A percentile compares a stretch with the other conserved stretches of the same genome.
These are phyloP conservation scores for Sugiyamaella marilandica DNA, from an alignment of 805 yeast genomes.

Conservation along the genomic window DNA sequence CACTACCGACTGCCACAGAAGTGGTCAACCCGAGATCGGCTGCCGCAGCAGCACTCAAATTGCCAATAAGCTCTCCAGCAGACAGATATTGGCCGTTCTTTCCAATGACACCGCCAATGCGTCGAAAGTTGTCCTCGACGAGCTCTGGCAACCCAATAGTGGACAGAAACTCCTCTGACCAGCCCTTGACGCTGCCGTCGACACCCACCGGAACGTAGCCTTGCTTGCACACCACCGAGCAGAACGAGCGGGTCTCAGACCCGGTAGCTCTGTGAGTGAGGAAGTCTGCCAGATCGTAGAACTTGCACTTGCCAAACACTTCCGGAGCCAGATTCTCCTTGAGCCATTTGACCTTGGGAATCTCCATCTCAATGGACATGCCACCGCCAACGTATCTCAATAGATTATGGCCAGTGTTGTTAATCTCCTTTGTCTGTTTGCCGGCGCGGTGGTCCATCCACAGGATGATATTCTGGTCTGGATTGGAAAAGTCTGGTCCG, in stretches of 20 bases:
- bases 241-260: constrained; percentile 77
- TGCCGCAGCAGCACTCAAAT: constrained; percentile 62
- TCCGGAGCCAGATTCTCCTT: constrained; percentile 72
- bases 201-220: constrained; percentile 92
- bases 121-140: constrained; percentile 65
- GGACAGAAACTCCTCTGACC: constrained; percentile 77
- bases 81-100: constrained; percentile 66
- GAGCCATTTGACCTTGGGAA: constrained; percentile 96
- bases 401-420: constrained; percentile 71
- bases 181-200: constrained; percentile 78
- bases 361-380: constrained; percentile 98
- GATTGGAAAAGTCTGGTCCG: constrained; percentile 80
- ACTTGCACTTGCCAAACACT: constrained; percentile 57
- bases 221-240: constrained; percentile 93
- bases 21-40: constrained; percentile 77
- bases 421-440: constrained; percentile 72
- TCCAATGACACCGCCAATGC: constrained; percentile 79
- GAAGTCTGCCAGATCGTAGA: constrained; percentile 89
- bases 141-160: constrained; percentile 71
- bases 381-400: constrained; percentile 93
- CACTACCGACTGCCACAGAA: constrained; percentile 82
- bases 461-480: constrained; percentile 74
- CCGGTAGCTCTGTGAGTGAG: constrained; percentile 90
- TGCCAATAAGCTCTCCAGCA: constrained; percentile 89
- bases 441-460: constrained; percentile 99